A percentile compares a stretch with the other conserved stretches of the same genome.
Conservation (phyloP, 1,284 basidiomycete genomes). For the Moniliella sp. region DNA sequence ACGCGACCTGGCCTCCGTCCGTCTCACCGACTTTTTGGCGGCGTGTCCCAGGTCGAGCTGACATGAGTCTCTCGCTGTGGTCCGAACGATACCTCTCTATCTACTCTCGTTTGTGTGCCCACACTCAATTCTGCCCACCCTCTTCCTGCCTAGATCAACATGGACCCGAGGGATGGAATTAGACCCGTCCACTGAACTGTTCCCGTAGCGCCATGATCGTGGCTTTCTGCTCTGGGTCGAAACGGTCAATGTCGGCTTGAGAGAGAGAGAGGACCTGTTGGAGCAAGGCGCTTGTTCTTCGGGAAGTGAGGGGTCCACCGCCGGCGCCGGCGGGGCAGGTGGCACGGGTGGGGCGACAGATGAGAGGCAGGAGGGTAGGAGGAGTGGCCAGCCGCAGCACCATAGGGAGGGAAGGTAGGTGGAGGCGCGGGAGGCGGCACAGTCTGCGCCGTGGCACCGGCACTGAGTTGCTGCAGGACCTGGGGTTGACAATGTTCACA, state of each 20-base stretch:
- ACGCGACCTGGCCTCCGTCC: constrained; percentile 47
- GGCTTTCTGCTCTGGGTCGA: constrained; percentile 59
- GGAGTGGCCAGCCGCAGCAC: neutral
- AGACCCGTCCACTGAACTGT: constrained; percentile 6
- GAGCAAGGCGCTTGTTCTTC: too few species aligned
- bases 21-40: constrained; percentile 87
- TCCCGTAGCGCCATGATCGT: constrained; percentile 50
- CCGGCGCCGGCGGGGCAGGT: constrained; percentile 13
- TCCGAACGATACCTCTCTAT: too few species aligned
- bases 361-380: too few species aligned
- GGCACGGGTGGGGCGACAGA: too few species aligned
- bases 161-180: too few species aligned
- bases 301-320: constrained; percentile 18
- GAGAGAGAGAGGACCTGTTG: constrained; percentile 61
- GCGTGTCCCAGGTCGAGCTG: constrained; percentile 59
- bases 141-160: too few species aligned
- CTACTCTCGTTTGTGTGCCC: too few species aligned
- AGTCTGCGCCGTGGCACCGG: neutral
- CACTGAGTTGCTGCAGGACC: constrained; percentile 46
- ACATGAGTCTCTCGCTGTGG: too few species aligned
- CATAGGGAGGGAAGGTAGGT: neutral
- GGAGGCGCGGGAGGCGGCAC: neutral
- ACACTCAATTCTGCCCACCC: too few species aligned
- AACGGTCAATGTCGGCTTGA: constrained; percentile 60
- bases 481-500: constrained; percentile 80